Evolutionary conservation across 148 eudicot genomes (phyloP).

Genomic region (Rhododendron ferrugineum): DNA sequence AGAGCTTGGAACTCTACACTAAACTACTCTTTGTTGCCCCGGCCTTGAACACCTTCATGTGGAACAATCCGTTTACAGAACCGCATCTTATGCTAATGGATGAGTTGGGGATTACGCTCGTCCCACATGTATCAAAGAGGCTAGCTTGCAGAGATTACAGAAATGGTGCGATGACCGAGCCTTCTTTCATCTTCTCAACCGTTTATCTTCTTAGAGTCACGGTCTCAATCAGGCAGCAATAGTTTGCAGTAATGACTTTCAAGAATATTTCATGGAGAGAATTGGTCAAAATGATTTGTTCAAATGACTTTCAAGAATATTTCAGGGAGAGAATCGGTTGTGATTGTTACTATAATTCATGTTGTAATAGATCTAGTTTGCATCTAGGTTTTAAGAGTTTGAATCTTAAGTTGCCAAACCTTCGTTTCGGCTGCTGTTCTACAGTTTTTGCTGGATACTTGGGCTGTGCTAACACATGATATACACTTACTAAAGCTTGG

Average conservation of each 20-base stretch:
- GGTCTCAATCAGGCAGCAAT: not conserved
- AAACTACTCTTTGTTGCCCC: slow-evolving; percentile 88
- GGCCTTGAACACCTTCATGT: slow-evolving; percentile 90
- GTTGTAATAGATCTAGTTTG: not conserved
- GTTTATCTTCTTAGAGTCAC: slow-evolving; percentile 66
- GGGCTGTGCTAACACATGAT: too few relatives aligned
- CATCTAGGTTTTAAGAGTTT: too few relatives aligned
- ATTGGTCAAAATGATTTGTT: not conserved
- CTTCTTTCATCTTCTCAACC: slow-evolving; percentile 71
- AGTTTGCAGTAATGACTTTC: not conserved
- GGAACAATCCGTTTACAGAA: slow-evolving; percentile 87
- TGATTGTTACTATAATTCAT: not conserved
- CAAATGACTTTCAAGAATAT: not conserved
- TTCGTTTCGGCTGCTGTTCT: too few relatives aligned
- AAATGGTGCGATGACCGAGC: slow-evolving; percentile 93
- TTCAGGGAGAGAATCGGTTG: too few relatives aligned
- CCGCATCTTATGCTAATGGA: slow-evolving; percentile 64
- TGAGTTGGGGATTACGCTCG: slow-evolving; percentile 69
- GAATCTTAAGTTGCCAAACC: too few relatives aligned
- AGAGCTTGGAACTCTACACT: slow-evolving; percentile 83
- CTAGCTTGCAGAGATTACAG: slow-evolving; percentile 94
- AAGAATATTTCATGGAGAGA: not conserved
- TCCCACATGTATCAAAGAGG: slow-evolving; percentile 80
- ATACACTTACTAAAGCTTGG: too few relatives aligned
- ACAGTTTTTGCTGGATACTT: too few relatives aligned